Percentiles rank a stretch among this genome's conserved stretches.
Evolutionary conservation across 2,329 filamentous ascomycete genomes (phyloP).

Genomic region (Westerdykella ornata): DNA sequence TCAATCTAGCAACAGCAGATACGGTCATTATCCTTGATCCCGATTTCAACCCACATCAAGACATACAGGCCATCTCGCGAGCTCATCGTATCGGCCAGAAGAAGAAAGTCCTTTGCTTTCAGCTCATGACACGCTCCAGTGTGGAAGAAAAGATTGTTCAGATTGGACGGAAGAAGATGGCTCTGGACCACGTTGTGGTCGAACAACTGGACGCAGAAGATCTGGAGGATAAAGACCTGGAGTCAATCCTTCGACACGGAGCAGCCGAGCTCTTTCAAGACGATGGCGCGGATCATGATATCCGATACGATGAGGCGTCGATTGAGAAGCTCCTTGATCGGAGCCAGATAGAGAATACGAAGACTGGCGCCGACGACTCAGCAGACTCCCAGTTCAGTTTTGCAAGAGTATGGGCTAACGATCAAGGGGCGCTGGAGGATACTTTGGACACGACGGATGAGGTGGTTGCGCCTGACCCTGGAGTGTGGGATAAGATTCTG

Average conservation of each 20-base stretch:
- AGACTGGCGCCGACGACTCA: slow-evolving; percentile 55
- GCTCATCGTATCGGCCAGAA: slow-evolving; percentile 95
- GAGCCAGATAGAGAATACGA: slow-evolving; percentile 68
- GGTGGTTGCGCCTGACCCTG: slow-evolving; percentile 53
- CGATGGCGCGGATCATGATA: slow-evolving; percentile 60
- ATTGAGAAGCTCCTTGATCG: slow-evolving; percentile 91
- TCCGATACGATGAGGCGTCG: slow-evolving; percentile 71
- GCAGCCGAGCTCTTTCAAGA: slow-evolving; percentile 81
- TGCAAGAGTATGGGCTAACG: slow-evolving; percentile 87
- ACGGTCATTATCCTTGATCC: slow-evolving; percentile 97
- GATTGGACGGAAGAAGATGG: slow-evolving; percentile 92
- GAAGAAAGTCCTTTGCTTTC: slow-evolving; percentile 91
- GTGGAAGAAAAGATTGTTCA: slow-evolving; percentile 96
- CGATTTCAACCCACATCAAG: slow-evolving; percentile 97
- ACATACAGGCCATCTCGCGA: slow-evolving; percentile 88
- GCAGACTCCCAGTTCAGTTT: slow-evolving; percentile 80
- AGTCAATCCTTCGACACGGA: slow-evolving; percentile 81
- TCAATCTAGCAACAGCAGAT: slow-evolving; percentile 93
- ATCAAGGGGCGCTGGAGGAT: slow-evolving; percentile 61
- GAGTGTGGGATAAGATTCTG: slow-evolving; percentile 86
- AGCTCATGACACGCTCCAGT: slow-evolving; percentile 81
- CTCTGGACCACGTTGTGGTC: slow-evolving; percentile 88
- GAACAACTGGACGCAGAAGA: slow-evolving; percentile 85
- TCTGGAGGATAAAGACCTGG: slow-evolving; percentile 69
- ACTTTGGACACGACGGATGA: slow-evolving; percentile 52